phyloP scores from a whole-genome alignment of 441 rosid species.

The Rhodomyrtus psidioides region DNA sequence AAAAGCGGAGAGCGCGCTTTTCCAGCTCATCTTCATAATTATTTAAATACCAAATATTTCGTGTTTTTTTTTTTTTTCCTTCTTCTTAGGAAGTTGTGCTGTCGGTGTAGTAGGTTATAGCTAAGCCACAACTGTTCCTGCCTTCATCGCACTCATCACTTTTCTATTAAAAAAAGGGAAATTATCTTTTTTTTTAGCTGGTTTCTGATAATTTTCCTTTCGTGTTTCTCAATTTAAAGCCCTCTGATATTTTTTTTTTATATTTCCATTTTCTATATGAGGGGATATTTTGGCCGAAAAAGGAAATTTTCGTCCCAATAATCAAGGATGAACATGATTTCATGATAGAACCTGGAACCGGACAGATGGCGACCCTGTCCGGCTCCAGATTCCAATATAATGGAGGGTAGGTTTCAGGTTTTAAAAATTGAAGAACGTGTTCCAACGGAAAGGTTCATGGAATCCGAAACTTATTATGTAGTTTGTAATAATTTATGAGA shows the following conservation, averaged over 20 bases:
- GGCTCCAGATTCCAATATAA: too few relatives aligned
- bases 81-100: background rate
- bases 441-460: rapidly evolving
- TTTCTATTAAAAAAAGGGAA: background rate
- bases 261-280: too few relatives aligned
- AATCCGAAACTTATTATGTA: too few relatives aligned
- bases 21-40: background rate
- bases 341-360: too few relatives aligned
- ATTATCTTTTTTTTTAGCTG: background rate
- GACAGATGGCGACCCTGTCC: too few relatives aligned
- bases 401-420: too few relatives aligned
- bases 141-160: background rate
- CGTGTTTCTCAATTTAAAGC: background rate
- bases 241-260: background rate
- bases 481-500: background rate
- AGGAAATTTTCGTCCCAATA: background rate
- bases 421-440: too few relatives aligned
- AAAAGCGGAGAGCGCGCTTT: background rate
- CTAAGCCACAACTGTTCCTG: background rate
- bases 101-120: background rate
- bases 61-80: too few relatives aligned
- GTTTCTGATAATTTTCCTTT: background rate
- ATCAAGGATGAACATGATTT: too few relatives aligned
- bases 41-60: background rate
- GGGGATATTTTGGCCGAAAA: background rate